Percentiles rank a stretch among this genome's conserved stretches.
These are phyloP conservation scores for Trametes cingulata DNA, from an alignment of 768 basidiomycete genomes.

Conservation along the genomic window DNA sequence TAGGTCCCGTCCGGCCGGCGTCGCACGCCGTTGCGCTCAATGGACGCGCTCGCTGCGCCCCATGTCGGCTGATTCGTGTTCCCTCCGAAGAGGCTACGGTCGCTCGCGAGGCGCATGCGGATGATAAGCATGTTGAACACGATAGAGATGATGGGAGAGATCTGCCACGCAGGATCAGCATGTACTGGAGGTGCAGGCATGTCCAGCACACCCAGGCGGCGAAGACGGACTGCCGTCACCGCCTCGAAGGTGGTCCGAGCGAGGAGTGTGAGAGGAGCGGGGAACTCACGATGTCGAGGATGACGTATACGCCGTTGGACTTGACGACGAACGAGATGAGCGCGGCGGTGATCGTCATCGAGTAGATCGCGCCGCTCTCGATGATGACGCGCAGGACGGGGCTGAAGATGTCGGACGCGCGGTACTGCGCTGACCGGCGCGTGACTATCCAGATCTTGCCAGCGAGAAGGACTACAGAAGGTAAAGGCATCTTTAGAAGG, in stretches of 20 bases:
- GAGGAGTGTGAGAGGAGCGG: background rate
- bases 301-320: slow-evolving; percentile 36
- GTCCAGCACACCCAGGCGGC: background rate
- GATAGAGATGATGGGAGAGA: slow-evolving; percentile 43
- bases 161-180: slow-evolving; percentile 22
- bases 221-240: background rate
- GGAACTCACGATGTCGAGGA: slow-evolving; percentile 37
- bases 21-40: slow-evolving; percentile 6
- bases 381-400: slow-evolving; percentile 36
- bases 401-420: slow-evolving; percentile 17
- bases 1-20: slow-evolving; percentile 18
- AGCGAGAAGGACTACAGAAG: slow-evolving; percentile 30
- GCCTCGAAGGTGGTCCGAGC: background rate
- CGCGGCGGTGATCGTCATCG: slow-evolving; percentile 35
- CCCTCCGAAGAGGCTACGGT: slow-evolving; percentile 1
- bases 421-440: slow-evolving; percentile 21
- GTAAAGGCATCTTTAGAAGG: background rate
- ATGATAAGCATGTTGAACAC: slow-evolving; percentile 46
- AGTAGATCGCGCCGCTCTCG: slow-evolving; percentile 42
- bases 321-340: slow-evolving; percentile 32
- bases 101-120: slow-evolving; percentile 32
- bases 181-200: background rate
- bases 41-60: background rate
- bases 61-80: slow-evolving; percentile 1
- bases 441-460: slow-evolving; percentile 35